phyloP scores from a whole-genome alignment of 805 yeast genomes.

The Candida nonsorbophila region DNA sequence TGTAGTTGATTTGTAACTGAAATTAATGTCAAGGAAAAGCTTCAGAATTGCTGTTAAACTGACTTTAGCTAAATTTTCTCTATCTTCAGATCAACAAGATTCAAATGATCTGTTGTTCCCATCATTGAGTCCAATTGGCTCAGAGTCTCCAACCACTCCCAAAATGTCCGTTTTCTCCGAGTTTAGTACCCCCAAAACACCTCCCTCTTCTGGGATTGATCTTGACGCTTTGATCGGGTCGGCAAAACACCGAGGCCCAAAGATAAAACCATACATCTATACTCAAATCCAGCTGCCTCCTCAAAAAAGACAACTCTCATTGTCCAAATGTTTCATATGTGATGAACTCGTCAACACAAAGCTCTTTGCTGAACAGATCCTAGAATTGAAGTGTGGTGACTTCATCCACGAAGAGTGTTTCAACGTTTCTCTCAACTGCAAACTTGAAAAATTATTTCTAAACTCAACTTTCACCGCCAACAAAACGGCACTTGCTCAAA shows the following conservation, averaged over 20 bases:
- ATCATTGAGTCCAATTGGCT: no score
- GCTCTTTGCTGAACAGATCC: slow-evolving; percentile 38
- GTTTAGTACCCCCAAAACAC: not conserved
- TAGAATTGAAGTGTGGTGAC: slow-evolving; percentile 52
- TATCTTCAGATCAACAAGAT: no score
- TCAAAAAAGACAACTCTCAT: slow-evolving; percentile 2
- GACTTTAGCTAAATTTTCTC: no score
- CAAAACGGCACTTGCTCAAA: slow-evolving; percentile 1
- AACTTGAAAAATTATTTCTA: slow-evolving; percentile 2
- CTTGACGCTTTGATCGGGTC: not conserved
- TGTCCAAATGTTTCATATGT: slow-evolving; percentile 48
- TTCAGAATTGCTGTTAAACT: no score
- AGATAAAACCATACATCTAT: slow-evolving; percentile 17
- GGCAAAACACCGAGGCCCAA: slow-evolving; percentile 14
- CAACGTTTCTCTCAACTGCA: slow-evolving; percentile 14
- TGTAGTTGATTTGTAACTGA: no score
- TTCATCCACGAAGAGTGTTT: slow-evolving; percentile 57
- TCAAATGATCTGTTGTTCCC: no score
- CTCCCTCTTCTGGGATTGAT: no score
- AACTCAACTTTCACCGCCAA: slow-evolving; percentile 5
- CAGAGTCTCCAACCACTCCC: not conserved
- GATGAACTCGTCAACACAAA: slow-evolving; percentile 44
- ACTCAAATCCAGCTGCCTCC: slow-evolving; percentile 12
- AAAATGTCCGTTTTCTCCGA: not conserved
- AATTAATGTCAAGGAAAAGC: no score